Conservation (phyloP, 495 filamentous ascomycete genomes). For the Annulohypoxylon stygium region DNA sequence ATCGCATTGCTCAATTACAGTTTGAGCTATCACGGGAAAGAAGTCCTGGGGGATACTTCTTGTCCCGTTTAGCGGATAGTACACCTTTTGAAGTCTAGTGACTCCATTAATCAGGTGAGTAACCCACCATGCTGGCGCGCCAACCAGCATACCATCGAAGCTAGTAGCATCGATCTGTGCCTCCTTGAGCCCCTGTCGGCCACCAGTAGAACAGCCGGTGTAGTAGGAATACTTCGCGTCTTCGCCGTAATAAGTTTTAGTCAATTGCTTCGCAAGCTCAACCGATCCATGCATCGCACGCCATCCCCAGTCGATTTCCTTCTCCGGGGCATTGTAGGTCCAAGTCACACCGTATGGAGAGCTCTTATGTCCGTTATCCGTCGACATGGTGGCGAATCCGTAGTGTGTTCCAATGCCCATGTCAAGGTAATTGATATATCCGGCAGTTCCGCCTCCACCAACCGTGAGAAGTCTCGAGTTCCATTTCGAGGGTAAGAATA, state of each 20-base stretch:
- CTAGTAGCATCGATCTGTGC: constrained; percentile 61
- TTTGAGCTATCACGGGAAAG: constrained; percentile 64
- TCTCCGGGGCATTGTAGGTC: constrained; percentile 59
- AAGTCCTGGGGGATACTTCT: constrained; percentile 63
- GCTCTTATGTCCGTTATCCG: constrained; percentile 67
- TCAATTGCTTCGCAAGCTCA: constrained; percentile 51
- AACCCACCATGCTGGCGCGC: constrained; percentile 63
- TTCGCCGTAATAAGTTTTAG: constrained; percentile 55
- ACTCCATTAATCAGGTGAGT: constrained; percentile 59
- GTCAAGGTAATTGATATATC: constrained; percentile 39
- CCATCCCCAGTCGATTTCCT: constrained; percentile 61
- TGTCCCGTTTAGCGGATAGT: constrained; percentile 55
- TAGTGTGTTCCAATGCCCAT: constrained; percentile 48
- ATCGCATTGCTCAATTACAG: constrained; percentile 73
- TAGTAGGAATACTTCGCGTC: constrained; percentile 63
- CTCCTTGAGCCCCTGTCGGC: constrained; percentile 66
- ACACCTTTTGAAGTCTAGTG: constrained; percentile 49
- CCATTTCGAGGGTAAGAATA: constrained; percentile 61
- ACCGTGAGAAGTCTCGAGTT: constrained; percentile 33
- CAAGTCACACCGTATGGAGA: constrained; percentile 55
- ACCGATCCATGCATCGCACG: constrained; percentile 66
- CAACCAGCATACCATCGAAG: constrained; percentile 75
- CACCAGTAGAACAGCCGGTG: constrained; percentile 68
- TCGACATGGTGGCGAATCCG: constrained; percentile 68
- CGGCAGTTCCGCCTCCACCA: constrained; percentile 35